Conservation (phyloP, 768 basidiomycete genomes). For the Lactifluus hygrophoroides region DNA sequence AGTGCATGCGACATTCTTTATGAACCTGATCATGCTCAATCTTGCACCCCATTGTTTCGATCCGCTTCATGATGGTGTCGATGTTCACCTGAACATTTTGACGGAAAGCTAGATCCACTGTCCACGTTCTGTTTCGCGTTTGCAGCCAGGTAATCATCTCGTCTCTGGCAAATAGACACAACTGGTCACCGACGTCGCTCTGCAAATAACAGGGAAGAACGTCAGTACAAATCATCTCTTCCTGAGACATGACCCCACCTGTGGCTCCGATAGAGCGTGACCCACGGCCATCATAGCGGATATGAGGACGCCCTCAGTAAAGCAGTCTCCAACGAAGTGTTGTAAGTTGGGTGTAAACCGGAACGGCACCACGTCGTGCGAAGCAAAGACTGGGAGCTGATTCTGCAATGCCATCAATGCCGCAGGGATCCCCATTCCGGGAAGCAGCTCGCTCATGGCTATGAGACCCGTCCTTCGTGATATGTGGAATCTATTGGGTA, state of each 20-base stretch:
- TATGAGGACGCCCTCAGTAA: conserved; percentile 83
- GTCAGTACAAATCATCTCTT: conserved; percentile 7
- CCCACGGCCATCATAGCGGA: conserved; percentile 87
- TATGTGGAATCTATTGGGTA: conserved; percentile 78
- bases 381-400: conserved; percentile 56
- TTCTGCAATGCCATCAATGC: conserved; percentile 25
- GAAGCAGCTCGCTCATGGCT: conserved; percentile 88
- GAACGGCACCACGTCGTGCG: conserved; percentile 90
- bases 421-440: conserved; percentile 40
- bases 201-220: conserved; percentile 25
- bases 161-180: conserved; percentile 87
- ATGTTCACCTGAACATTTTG: conserved; percentile 46
- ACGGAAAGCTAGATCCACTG: conserved; percentile 51
- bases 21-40: conserved; percentile 73
- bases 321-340: conserved; percentile 79
- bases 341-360: conserved; percentile 96
- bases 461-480: conserved; percentile 86
- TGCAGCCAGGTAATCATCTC: conserved; percentile 78
- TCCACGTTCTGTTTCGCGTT: conserved; percentile 45
- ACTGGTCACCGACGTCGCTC: conserved; percentile 89
- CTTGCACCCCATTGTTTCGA: conserved; percentile 81
- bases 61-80: conserved; percentile 68
- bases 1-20: conserved; percentile 6
- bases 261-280: conserved; percentile 82
- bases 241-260: conserved; percentile 38